Evolutionary conservation across 345 rosid genomes (phyloP), one percentile per base, ranked within the genome.

Genomic region (Euphorbia pulcherrima): DNA sequence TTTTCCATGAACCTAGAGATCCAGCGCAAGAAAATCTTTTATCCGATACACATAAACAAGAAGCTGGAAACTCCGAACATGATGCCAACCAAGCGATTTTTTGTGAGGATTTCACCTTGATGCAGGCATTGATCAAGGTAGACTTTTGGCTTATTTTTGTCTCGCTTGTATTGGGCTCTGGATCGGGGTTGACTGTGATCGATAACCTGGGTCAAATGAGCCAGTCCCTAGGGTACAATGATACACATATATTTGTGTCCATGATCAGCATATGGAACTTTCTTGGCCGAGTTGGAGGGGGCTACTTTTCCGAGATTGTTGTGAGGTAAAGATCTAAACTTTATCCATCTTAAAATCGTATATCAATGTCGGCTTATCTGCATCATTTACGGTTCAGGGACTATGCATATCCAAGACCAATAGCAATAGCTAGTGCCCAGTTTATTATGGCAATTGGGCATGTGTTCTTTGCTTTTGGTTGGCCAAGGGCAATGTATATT

Each of bases 181-280:
- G 97, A 62, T 95, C 99, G 8, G 99, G 99, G 47, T 65, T 95
- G 85, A 92, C 99, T 0, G 92, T 92, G 55, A 95, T 95, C 12
- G 99, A 95, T 83, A 95, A 95, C 68, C 87, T 95, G 53, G 99
- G 99, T 67, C 99, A 95, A 85, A 83, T 92, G 92, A 88, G 97
- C 78, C 89, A 90, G 68, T 95, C 99, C 71, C 82, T 92, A n/a
- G 92, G 97, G 18, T 88, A 88, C 64, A 76, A 90, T 72, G 88
- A 90, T 77, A 65, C 92, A 27, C 97, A 90, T 69, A 86, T 92
- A 68, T 88, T 88, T 75, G 97, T 92, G 59, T 95, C 97, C 71
- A 83, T 95, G 97, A 88, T 95, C 75, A 95, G 99, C 80, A 87
- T 95, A 71, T 95, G 97, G 97, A 95, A 92, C 82, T 95, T 95